These are phyloP conservation scores for Populus trichocarpa DNA, from an alignment of 441 rosid species.

Conservation along the genomic window DNA sequence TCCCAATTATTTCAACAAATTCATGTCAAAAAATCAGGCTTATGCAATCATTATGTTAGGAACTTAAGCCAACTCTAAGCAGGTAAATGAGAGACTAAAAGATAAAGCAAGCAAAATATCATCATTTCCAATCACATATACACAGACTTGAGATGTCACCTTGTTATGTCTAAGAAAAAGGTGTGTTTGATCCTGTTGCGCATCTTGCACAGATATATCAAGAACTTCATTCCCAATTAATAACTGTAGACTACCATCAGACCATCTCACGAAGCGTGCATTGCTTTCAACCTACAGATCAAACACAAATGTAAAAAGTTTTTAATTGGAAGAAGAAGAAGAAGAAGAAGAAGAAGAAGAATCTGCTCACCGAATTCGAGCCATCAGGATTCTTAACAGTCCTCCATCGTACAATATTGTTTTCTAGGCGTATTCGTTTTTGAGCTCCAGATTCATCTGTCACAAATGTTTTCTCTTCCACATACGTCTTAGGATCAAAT, in stretches of 20 bases:
- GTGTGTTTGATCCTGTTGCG: slow-evolving; percentile 87
- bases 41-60: background rate
- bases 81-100: background rate
- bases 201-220: slow-evolving; percentile 91
- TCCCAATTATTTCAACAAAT: background rate
- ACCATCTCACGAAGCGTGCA: slow-evolving; percentile 99
- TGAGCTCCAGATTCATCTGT: slow-evolving; percentile 82
- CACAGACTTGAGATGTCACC: slow-evolving; percentile 41
- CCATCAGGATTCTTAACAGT: slow-evolving; percentile 66
- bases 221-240: slow-evolving; percentile 96
- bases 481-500: slow-evolving; percentile 89
- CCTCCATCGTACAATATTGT: slow-evolving; percentile 94
- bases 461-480: slow-evolving; percentile 85
- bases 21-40: background rate
- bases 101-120: background rate
- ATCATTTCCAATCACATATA: background rate
- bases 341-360: background rate
- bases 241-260: slow-evolving; percentile 96
- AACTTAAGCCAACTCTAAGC: background rate
- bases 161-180: slow-evolving; percentile 91
- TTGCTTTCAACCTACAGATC: slow-evolving; percentile 78
- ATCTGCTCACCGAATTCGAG: slow-evolving; percentile 61
- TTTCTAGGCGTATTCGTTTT: slow-evolving; percentile 82
- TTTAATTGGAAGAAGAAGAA: background rate
- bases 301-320: slow-evolving; percentile 12